These are phyloP conservation scores for Zygosaccharomyces sapae DNA, from an alignment of 1,139 yeast species.

Conservation along the genomic window DNA sequence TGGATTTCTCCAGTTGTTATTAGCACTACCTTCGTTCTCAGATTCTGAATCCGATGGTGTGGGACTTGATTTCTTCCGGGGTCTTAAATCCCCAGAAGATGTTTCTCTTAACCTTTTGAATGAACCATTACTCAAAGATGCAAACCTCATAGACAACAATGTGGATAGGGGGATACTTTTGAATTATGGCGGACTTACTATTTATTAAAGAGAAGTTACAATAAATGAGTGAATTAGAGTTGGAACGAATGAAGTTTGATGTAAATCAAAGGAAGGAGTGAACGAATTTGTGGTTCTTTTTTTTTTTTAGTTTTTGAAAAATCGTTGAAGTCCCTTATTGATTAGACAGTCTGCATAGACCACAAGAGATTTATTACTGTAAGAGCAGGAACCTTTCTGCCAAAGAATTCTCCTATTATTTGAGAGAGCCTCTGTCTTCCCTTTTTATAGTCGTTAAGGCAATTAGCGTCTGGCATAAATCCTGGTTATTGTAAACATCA, in stretches of 20 bases:
- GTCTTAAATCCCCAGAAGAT: slow-evolving; percentile 12
- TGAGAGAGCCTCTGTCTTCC: neutral
- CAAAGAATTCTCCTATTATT: neutral
- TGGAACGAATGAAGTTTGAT: neutral
- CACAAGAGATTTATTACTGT: neutral
- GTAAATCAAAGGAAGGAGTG: neutral
- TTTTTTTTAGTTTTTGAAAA: neutral
- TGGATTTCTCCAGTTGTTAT: slow-evolving; percentile 1
- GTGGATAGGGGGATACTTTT: slow-evolving; percentile 13
- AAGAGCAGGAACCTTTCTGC: neutral
- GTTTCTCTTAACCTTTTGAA: slow-evolving; percentile 30
- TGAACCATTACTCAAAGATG: slow-evolving; percentile 14
- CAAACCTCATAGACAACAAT: slow-evolving; percentile 56
- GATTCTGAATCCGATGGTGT: slow-evolving; percentile 11
- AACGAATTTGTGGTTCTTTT: neutral
- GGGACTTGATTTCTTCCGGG: slow-evolving; percentile 12
- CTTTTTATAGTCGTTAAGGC: neutral
- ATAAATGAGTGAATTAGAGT: neutral
- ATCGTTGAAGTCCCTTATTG: neutral
- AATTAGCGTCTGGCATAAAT: neutral
- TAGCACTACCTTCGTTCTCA: neutral
- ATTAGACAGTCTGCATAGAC: neutral
- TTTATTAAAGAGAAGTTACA: neutral
- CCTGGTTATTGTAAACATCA: neutral
- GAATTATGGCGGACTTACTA: neutral